Conservation (phyloP, 2,329 filamentous ascomycete species). For the Scedosporium boydii region DNA sequence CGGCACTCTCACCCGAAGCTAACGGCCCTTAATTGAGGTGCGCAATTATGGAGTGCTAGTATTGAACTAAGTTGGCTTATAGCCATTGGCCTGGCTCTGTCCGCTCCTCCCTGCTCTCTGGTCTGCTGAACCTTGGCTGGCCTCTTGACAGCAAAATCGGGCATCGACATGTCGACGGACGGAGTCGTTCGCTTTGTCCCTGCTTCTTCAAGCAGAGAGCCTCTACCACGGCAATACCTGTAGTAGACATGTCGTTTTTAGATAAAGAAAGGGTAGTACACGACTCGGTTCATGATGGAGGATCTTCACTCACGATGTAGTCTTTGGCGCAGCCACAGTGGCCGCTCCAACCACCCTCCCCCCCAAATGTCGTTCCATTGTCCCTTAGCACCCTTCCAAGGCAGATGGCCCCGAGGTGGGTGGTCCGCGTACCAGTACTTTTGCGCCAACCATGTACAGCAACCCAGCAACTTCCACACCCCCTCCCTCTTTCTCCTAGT, state of each 20-base stretch:
- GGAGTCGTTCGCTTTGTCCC: background rate
- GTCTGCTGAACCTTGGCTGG: background rate
- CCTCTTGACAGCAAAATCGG: background rate
- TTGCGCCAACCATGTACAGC: background rate
- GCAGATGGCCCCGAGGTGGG: background rate
- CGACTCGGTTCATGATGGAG: background rate
- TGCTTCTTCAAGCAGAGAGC: background rate
- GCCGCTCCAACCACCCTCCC: background rate
- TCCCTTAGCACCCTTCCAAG: background rate
- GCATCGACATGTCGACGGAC: slow-evolving; percentile 2
- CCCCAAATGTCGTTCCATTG: background rate
- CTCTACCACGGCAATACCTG: background rate
- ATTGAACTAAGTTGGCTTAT: background rate
- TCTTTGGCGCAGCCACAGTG: background rate
- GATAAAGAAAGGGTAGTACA: background rate
- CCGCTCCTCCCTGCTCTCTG: background rate
- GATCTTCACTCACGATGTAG: background rate
- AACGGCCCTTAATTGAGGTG: background rate
- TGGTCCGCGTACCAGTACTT: slow-evolving; percentile 5
- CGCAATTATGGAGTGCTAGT: background rate
- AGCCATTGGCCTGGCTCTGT: background rate
- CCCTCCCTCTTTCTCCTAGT: background rate
- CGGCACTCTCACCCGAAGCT: background rate
- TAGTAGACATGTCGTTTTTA: background rate
- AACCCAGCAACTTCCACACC: background rate